Base-by-base conservation (phyloP, 192 early-diverging fungal genomes). In the Mycoemilia scoparia region DNA sequence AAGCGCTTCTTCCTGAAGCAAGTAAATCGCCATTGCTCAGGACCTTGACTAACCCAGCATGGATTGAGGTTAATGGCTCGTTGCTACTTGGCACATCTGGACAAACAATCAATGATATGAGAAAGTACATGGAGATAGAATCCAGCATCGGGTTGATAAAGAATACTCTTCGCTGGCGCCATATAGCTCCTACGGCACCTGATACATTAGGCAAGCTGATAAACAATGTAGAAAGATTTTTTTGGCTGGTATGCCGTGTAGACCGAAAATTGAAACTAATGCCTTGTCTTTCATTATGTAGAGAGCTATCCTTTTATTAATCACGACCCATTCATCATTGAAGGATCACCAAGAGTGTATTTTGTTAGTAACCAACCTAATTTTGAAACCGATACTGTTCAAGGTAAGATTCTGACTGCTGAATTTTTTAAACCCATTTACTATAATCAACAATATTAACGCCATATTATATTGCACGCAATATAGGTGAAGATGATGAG, bases 261-360 rank as follows among this genome's bases (percentile, higher is more conserved):
- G 16, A 14, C 7, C 24, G 8, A 11, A 24, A 17, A 0, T 3
- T n/a, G n/a, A n/a, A n/a, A n/a, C n/a, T n/a, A 1, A 2, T 13
- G 26, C 1, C 24, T 1, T 3, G 13, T 4, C n/a, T 40, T 27
- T 45, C 6, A 28, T 34, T 22, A 12, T 38, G 11, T 32, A 86
- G 81, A 79, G 77, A 88, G 83, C 47, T 86, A 90, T 52, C 93
- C 93, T 21, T 96, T 82, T 43, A 69, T 67, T 45, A 69, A 82
- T 25, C 38, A 48, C 5, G 93, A 97, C 39, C 90, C 93, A 3
- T 91, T 97, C 42, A 66, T 97, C 8, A 51, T 96, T 24, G 39
- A 53, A 3, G 32, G 57, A 18, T 40, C 60, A 20, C 89, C 92
- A 17, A 71, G 90, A 43, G 65, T 96, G n/a, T 92, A 84, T 44